Base-by-base conservation (phyloP, 1,284 basidiomycete species). In the Heterobasidion occidentale region DNA sequence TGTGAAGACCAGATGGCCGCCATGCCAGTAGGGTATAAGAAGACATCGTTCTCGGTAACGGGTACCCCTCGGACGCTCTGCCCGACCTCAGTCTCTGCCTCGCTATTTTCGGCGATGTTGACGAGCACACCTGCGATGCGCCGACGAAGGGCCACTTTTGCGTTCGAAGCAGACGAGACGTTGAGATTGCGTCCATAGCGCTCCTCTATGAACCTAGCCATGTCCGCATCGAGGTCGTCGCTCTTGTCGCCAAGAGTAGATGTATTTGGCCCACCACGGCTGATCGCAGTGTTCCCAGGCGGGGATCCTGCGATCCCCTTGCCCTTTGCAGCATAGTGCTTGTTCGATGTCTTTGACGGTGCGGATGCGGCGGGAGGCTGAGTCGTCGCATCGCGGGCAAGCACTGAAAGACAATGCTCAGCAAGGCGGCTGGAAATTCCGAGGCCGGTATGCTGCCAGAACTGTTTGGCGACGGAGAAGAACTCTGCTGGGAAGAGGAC, bases 381-480 rank as follows among this genome's bases (percentile, higher is more conserved):
- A 8, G 69, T 57, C 17, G 61, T 57, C 17, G 70, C 62, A 17
- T 64, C 57, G 33, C 67, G 58, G 19, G 61, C 59, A 7, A 94
- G 75, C 64, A 91, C 75, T 19, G 81, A 74, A 33, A 98, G 77
- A 63, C 90, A 94, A 53, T 84, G 77, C 56, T 96, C 93, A 1
- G 95, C 94, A 38, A 90, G 73, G 19, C 96, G 85, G 60, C 91
- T 94, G 1, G 90, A 92, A 53, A 99, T 88, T 0, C 94, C 94
- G 60, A 90, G 76, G 0, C 96, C 96, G 0, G 90, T 88, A 67
- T 98, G 95, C 65, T 98, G 95, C 94, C 96, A 98, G 70, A 95
- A 98, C 67, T 92, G 81, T 70, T 93, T 98, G 12, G 92, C 94
- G 5, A 89, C 67, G 1, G 80, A 67, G 63, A 83, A 89, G 3